Conservation (phyloP, 345 rosid genomes). For the Erucastrum elatum region DNA sequence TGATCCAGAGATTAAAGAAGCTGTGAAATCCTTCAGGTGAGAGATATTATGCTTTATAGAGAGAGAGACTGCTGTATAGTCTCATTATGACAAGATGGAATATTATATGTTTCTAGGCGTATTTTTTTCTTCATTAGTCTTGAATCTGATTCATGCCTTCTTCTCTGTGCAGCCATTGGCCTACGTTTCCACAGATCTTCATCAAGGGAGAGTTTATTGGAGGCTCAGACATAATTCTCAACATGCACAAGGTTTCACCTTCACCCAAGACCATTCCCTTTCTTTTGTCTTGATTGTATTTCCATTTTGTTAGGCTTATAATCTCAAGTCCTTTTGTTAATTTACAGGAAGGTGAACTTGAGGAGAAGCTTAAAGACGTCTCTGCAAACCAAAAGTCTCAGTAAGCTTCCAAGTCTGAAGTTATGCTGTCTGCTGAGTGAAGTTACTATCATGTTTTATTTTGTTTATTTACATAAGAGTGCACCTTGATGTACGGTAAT, state of each 20-base stretch:
- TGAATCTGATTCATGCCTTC: background rate
- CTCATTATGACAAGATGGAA: background rate
- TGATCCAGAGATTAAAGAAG: conserved; percentile 75
- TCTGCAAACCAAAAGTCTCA: conserved; percentile 39
- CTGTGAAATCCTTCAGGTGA: conserved; percentile 88
- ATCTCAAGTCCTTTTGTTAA: background rate
- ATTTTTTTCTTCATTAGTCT: too few relatives aligned
- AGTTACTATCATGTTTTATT: conserved; percentile 11
- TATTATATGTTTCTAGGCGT: background rate
- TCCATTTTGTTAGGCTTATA: background rate
- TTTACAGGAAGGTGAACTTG: conserved; percentile 76
- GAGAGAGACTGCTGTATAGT: background rate
- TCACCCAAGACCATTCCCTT: background rate
- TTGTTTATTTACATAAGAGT: background rate
- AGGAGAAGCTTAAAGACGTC: conserved; percentile 71
- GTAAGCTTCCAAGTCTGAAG: conserved; percentile 6
- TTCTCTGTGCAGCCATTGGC: conserved; percentile 72
- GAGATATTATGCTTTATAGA: background rate
- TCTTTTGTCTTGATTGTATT: background rate
- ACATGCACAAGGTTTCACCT: conserved; percentile 76
- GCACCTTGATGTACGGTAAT: conserved; percentile 22
- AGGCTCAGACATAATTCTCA: conserved; percentile 89
- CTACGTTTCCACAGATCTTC: conserved; percentile 94
- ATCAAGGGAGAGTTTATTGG: conserved; percentile 93
- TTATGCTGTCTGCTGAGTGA: conserved; percentile 3